Conservation (phyloP, 768 basidiomycete species). For the Kwoniella newhampshirensis region DNA sequence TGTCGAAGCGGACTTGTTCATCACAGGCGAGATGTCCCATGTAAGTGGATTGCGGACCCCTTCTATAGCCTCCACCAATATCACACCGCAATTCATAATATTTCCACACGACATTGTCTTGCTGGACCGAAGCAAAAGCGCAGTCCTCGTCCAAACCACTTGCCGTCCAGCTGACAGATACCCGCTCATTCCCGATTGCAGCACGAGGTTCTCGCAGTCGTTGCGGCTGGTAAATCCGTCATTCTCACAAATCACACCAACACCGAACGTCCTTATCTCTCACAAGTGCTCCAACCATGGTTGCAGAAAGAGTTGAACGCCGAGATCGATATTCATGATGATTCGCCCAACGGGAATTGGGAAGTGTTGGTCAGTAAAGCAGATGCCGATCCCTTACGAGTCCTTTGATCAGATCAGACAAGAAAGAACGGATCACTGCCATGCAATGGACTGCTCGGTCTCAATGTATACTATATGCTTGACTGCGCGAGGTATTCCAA, state of each 20-base stretch:
- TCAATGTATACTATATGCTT: too few species aligned
- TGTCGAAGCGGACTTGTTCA: conserved; percentile 75
- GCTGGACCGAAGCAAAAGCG: background rate
- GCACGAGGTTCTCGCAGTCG: conserved; percentile 83
- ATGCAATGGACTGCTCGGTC: too few species aligned
- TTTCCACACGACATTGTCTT: background rate
- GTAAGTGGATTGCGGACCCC: conserved; percentile 56
- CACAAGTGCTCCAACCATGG: conserved; percentile 64
- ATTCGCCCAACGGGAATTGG: conserved; percentile 33
- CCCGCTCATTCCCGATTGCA: conserved; percentile 50
- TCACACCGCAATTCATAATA: background rate
- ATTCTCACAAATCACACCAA: conserved; percentile 88
- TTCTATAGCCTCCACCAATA: background rate
- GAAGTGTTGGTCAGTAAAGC: conserved; percentile 70
- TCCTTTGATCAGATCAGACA: background rate
- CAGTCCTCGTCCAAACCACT: conserved; percentile 3
- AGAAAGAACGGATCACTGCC: background rate
- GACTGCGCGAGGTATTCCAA: too few species aligned
- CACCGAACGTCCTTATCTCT: conserved; percentile 91
- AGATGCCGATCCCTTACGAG: conserved; percentile 70
- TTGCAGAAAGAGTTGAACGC: conserved; percentile 60
- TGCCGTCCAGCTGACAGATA: too few species aligned
- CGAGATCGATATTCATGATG: conserved; percentile 29
- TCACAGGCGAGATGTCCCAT: conserved; percentile 92
- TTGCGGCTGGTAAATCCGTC: conserved; percentile 73